Evolutionary conservation across 31 red algal species (phyloP).

Genomic region (Porphyra umbilicalis): DNA sequence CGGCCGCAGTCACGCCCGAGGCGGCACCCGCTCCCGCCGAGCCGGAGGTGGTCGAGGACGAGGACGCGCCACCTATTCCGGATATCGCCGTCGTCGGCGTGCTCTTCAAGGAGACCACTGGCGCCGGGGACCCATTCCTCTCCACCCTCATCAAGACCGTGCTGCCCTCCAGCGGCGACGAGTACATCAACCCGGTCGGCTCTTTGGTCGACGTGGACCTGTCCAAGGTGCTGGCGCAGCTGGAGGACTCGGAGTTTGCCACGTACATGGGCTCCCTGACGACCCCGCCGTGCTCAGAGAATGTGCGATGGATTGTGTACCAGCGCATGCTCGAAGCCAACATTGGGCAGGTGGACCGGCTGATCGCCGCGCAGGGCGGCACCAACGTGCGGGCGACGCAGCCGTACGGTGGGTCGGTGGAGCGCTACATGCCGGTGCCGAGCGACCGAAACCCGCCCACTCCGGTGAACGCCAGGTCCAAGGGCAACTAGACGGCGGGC

Average conservation of each 20-base stretch:
- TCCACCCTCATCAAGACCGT: neutral
- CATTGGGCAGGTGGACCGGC: constrained; percentile 16
- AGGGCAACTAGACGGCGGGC: no score
- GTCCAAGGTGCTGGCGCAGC: constrained; percentile 18
- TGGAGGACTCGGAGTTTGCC: constrained; percentile 35
- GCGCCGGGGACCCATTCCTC: neutral
- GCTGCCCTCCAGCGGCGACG: neutral
- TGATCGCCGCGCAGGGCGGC: constrained; percentile 36
- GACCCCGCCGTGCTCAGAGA: constrained; percentile 59
- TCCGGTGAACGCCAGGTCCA: no score
- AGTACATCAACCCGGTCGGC: constrained; percentile 13
- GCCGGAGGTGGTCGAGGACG: neutral
- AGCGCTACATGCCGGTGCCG: neutral
- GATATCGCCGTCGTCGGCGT: constrained; percentile 1
- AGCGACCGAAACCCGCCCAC: neutral
- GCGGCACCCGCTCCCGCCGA: neutral
- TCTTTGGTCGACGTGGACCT: constrained; percentile 37
- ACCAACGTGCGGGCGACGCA: constrained; percentile 50
- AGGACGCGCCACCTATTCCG: neutral
- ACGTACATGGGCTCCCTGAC: constrained; percentile 53
- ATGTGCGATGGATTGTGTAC: constrained; percentile 55
- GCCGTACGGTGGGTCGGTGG: neutral
- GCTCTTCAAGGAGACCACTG: neutral
- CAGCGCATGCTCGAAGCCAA: constrained; percentile 5
- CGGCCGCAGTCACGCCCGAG: no score